A percentile compares a stretch with the other conserved stretches of the same genome.
Conservation (phyloP, 305 asterid genomes). For the Fraxinus albicans region DNA sequence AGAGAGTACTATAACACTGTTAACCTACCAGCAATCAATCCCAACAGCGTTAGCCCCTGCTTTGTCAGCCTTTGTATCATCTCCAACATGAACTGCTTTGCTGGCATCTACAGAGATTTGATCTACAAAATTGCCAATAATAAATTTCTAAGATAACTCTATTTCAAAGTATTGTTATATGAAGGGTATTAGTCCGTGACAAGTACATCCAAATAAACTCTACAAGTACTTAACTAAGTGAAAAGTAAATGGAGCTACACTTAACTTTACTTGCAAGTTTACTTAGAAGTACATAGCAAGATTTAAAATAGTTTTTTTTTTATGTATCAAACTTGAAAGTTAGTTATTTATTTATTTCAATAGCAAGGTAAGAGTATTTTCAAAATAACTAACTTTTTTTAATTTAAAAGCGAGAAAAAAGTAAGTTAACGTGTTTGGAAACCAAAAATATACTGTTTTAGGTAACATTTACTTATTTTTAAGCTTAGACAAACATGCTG, state of each 20-base stretch:
- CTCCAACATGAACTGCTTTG: conserved; percentile 86
- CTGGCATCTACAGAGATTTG: conserved; percentile 54
- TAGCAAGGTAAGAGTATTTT: neutral
- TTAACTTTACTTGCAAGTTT: neutral
- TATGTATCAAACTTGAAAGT: neutral
- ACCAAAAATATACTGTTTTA: neutral
- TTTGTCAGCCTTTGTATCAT: conserved; percentile 73
- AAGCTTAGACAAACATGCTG: neutral
- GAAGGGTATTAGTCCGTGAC: neutral
- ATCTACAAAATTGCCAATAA: conserved; percentile 43
- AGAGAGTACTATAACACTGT: neutral
- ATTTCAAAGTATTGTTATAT: neutral
- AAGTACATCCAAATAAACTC: neutral
- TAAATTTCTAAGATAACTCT: neutral
- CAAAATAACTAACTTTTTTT: neutral
- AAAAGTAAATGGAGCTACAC: neutral
- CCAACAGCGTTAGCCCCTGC: conserved; percentile 86
- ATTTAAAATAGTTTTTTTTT: neutral
- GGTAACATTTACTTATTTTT: neutral
- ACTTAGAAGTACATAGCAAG: neutral
- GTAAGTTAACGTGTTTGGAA: neutral
- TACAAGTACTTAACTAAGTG: neutral
- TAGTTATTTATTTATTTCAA: neutral
- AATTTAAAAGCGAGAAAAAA: neutral
- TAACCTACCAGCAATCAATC: conserved; percentile 75